Evolutionary conservation across 208 protist species (phyloP), one percentile per base, ranked within the genome.

Genomic region (Trypanosoma boissoni): DNA sequence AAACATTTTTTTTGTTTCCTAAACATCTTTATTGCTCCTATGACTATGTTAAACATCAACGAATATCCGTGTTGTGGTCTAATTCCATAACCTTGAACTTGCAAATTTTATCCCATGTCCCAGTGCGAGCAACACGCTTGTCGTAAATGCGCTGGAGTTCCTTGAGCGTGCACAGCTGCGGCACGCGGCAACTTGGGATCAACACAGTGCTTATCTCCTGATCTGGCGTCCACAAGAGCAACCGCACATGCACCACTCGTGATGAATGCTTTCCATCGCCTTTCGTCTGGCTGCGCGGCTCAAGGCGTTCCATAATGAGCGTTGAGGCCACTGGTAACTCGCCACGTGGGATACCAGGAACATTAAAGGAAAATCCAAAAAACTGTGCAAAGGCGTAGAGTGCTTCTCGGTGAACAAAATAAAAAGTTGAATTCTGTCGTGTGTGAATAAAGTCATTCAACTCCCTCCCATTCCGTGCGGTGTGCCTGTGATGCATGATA

Each of bases 321-420:
- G 86, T 72, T 5, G 70, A 61, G 6, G 82, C 81, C 10, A 90
- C 86, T 18, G 86, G 86, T 3, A 92, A 64, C 66, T 92, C 86
- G 7, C 80, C 82, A 10, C 41, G 52, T 14, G 86, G 82, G 5
- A 92, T 65, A 0, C 82, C 80, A 7, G 81, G 67, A 16, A 89
- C 71, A 42, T 73, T 71, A 64, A 78, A 92, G 49, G 72, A 48
- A 41, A 87, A 83, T 21, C 86, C 86, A 60, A 88, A 92, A 78
- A 92, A 92, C 59, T 88, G 72, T 43, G 76, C 79, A 23, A 92
- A 64, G 34, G 82, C 82, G 68, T 92, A 92, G 63, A 92, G 80
- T 18, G 79, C 77, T 56, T 92, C 86, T n/a, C 86, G 86, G 45
- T 92, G 86, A 31, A 88, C 78, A 66, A 92, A 86, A 64, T 82